Conservation (phyloP, 2,329 filamentous ascomycete genomes). For the Paracorniculantispora psalliotae region DNA sequence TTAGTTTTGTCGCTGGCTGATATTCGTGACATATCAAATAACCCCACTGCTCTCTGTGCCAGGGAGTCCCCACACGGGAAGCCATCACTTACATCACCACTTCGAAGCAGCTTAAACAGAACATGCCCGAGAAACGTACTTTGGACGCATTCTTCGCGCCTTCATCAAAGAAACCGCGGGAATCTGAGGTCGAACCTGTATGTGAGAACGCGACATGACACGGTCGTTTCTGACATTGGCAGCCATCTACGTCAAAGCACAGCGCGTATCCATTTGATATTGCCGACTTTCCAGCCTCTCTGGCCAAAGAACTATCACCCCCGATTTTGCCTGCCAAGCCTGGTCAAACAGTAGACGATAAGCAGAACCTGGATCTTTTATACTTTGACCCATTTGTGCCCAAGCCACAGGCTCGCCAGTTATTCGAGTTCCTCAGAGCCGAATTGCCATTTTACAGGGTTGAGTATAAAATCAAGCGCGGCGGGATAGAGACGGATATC, state of each 20-base stretch:
- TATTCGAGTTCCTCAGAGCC: conserved; percentile 68
- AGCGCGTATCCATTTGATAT: conserved; percentile 48
- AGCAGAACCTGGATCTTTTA: conserved; percentile 66
- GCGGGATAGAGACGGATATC: conserved; percentile 57
- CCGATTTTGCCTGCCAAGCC: conserved; percentile 45
- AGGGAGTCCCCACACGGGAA: not conserved
- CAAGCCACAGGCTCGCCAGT: conserved; percentile 44
- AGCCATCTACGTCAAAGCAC: conserved; percentile 35
- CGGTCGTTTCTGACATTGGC: not conserved
- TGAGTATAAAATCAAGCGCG: conserved; percentile 65
- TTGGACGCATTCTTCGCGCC: conserved; percentile 65
- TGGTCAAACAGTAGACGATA: conserved; percentile 56
- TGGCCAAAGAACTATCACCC: conserved; percentile 36
- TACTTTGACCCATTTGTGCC: conserved; percentile 73
- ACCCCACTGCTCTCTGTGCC: not conserved
- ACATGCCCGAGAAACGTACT: conserved; percentile 51
- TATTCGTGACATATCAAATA: not conserved
- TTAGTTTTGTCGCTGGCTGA: not conserved
- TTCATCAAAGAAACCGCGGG: conserved; percentile 32
- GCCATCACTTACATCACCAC: conserved; percentile 11
- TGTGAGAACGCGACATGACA: not conserved
- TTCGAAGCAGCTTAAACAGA: not conserved
- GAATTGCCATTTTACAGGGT: conserved; percentile 73
- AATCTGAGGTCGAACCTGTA: not conserved
- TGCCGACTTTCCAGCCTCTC: conserved; percentile 33